Evolutionary conservation across 2,329 filamentous ascomycete genomes (phyloP), one percentile per base, ranked within the genome.

Genomic region (Emmonsiellopsis sp.): DNA sequence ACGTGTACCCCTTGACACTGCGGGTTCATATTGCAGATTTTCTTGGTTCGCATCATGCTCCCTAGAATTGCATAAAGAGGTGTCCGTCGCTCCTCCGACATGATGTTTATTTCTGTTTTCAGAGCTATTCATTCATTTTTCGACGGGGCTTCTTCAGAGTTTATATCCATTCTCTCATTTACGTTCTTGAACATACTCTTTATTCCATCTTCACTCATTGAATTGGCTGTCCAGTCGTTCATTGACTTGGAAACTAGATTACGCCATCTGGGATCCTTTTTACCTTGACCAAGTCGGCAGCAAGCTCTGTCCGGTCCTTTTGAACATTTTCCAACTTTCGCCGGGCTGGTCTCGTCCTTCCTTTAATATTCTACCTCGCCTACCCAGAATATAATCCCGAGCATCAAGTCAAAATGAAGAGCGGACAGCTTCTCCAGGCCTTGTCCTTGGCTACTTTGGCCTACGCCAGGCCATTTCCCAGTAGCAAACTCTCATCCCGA

Each of bases 291-390:
- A 49, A 51, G 5, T 33, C 5, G 27, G 48, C 48, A 51, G 48
- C 48, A 33, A 51, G 21, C 10, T 51, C 36, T 51, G 48, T n/a
- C 17, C 11, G 8, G 31, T 49, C 13, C 11, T 14, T 10, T 42
- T 11, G 14, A 31, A 44, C 27, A 13, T 36, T 52, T 52, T 7
- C 10, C 17, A 5, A 40, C 32, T 27, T 43, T 17, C 32, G 31
- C 34, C 49, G 49, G 34, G 49, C 49, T 44, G 49, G 49, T 43
- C 49, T 52, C 49, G 37, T 51, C 49, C 39, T 21, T 31, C 37
- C 5, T 42, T 43, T 10, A 17, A 45, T n/a, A 21, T 10, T 37
- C 33, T 44, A 17, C 34, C 27, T 31, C 17, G 32, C n/a, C 31
- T 8, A 32, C 33, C 31, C 48, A 31, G 34, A 51, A 34, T 32